Percentiles rank a stretch among this genome's conserved stretches.
Conservation (phyloP, 2,329 filamentous ascomycete species). For the Onygena corvina region DNA sequence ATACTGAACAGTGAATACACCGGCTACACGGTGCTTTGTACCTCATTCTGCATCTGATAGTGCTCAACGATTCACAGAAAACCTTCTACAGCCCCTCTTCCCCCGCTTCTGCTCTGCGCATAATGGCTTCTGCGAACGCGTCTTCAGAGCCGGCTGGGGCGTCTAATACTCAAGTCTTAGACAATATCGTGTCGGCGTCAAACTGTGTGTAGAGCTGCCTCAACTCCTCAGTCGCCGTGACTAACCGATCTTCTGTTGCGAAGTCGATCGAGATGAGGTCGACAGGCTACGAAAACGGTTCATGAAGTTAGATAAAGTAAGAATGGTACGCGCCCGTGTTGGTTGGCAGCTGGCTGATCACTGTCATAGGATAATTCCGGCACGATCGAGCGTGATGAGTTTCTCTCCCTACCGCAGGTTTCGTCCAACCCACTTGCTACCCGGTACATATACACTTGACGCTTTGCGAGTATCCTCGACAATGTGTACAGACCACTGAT, state of each 20-base stretch:
- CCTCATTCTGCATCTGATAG: too few relatives aligned
- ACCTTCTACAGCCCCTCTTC: not conserved
- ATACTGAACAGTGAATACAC: not conserved
- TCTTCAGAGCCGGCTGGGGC: constrained; percentile 29
- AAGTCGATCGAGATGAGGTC: constrained; percentile 95
- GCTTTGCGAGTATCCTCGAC: constrained; percentile 68
- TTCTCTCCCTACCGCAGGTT: constrained; percentile 91
- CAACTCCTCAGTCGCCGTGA: constrained; percentile 5
- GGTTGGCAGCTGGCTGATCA: not conserved
- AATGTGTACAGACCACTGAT: not conserved
- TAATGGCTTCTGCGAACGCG: constrained; percentile 27
- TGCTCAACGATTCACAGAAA: too few relatives aligned
- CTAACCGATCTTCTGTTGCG: constrained; percentile 7
- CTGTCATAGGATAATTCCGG: constrained; percentile 78
- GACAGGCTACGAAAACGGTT: constrained; percentile 92
- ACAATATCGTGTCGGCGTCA: constrained; percentile 89
- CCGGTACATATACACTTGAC: constrained; percentile 45
- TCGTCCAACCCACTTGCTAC: constrained; percentile 95
- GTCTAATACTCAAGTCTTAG: constrained; percentile 58
- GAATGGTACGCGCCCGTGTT: constrained; percentile 3
- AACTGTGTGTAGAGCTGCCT: constrained; percentile 57
- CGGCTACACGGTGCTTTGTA: not conserved
- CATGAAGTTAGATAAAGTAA: constrained; percentile 96
- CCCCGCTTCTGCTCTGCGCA: not conserved
- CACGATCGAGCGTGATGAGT: constrained; percentile 96